Percentiles rank a stretch among this genome's conserved stretches.
phyloP scores from a whole-genome alignment of 768 basidiomycete genomes.

The Suillus plorans region DNA sequence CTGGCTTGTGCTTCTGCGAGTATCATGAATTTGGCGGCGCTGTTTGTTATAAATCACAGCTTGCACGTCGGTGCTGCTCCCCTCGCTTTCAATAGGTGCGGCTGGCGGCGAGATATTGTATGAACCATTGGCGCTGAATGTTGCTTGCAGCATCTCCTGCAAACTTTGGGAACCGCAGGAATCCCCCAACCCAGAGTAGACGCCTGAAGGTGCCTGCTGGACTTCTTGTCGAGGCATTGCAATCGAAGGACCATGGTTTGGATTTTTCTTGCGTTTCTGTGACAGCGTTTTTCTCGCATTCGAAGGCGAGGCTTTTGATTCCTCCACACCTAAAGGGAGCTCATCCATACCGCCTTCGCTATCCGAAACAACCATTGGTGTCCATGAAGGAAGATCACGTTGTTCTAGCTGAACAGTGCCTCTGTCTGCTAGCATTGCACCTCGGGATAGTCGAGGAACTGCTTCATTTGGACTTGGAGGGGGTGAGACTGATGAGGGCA shows the following conservation, averaged over 20 bases:
- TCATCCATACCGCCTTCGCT: neutral
- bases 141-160: neutral
- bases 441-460: neutral
- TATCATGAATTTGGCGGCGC: neutral
- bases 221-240: neutral
- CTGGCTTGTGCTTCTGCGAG: neutral
- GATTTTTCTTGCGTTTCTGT: neutral
- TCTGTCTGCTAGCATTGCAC: too few relatives aligned
- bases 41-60: too few relatives aligned
- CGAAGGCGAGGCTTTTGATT: neutral
- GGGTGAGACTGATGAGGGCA: neutral
- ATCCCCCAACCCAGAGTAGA: neutral
- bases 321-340: neutral
- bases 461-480: neutral
- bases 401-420: neutral
- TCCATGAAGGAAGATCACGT: neutral
- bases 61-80: neutral
- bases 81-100: neutral
- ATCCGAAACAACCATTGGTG: neutral
- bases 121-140: conserved; percentile 1
- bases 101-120: neutral
- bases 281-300: neutral
- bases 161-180: neutral
- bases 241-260: neutral
- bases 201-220: neutral